Conservation (phyloP, 1,284 basidiomycete species). For the Apiotrichum brassicae region DNA sequence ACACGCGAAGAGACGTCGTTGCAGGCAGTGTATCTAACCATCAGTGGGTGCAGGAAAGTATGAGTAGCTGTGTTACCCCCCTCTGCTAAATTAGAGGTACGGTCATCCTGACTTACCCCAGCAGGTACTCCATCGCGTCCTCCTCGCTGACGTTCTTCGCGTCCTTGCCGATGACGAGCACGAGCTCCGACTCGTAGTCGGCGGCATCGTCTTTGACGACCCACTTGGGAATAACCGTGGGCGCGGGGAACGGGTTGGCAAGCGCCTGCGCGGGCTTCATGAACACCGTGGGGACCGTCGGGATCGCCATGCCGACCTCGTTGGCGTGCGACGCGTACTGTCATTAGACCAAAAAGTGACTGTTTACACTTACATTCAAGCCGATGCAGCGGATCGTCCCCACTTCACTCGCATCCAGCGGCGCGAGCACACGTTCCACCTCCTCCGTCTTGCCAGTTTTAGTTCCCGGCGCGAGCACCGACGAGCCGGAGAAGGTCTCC, state of each 20-base stretch:
- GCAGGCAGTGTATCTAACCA: conserved; percentile 35
- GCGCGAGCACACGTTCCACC: conserved; percentile 38
- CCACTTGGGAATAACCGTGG: conserved; percentile 32
- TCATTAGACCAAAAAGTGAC: conserved; percentile 3
- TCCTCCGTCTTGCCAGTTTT: conserved; percentile 31
- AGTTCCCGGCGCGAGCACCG: conserved; percentile 37
- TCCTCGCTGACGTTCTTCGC: conserved; percentile 70
- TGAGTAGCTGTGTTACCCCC: background rate
- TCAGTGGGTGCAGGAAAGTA: too few relatives aligned
- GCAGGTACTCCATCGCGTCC: conserved; percentile 73
- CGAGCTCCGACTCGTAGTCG: conserved; percentile 86
- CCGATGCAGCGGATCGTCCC: conserved; percentile 45
- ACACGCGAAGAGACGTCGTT: conserved; percentile 47
- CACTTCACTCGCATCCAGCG: conserved; percentile 33
- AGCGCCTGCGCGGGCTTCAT: conserved; percentile 37
- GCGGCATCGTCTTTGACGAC: conserved; percentile 63
- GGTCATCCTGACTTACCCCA: conserved; percentile 51
- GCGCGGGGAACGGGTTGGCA: conserved; percentile 34
- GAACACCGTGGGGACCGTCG: conserved; percentile 38
- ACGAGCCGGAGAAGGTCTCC: conserved; percentile 33
- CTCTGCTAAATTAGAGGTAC: background rate
- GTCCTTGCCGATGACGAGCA: conserved; percentile 73
- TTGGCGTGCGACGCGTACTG: conserved; percentile 47
- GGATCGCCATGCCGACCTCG: conserved; percentile 35
- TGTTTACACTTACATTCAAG: conserved; percentile 33